Percentiles rank a stretch among this genome's conserved stretches.
Conservation (phyloP, 2,329 filamentous ascomycete species). For the Colletotrichum liriopes region DNA sequence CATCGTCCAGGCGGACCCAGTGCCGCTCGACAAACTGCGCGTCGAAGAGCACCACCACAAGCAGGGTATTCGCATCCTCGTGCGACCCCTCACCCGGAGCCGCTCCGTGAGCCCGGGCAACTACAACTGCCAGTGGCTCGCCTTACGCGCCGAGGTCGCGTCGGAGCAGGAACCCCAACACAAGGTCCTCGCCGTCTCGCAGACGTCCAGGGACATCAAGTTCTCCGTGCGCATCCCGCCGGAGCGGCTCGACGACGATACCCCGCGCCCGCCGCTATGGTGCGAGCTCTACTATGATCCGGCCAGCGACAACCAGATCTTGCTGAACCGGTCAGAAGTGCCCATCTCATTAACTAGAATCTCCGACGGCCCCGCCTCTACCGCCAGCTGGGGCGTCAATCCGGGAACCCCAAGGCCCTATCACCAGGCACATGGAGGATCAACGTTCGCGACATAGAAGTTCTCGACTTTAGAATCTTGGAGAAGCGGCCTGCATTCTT, state of each 20-base stretch:
- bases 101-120: constrained; percentile 71
- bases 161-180: constrained; percentile 66
- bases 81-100: constrained; percentile 68
- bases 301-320: constrained; percentile 70
- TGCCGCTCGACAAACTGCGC: constrained; percentile 69
- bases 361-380: constrained; percentile 55
- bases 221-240: constrained; percentile 71
- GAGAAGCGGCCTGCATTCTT: constrained; percentile 66
- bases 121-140: constrained; percentile 69
- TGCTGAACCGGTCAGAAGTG: constrained; percentile 69
- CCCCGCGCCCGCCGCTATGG: constrained; percentile 66
- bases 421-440: constrained; percentile 72
- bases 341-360: constrained; percentile 66
- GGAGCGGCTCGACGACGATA: constrained; percentile 59
- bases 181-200: constrained; percentile 72
- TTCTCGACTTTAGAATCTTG: constrained; percentile 72
- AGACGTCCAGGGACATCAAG: constrained; percentile 73
- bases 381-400: constrained; percentile 57
- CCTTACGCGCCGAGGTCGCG: constrained; percentile 68
- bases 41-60: constrained; percentile 68
- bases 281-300: constrained; percentile 75
- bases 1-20: constrained; percentile 57
- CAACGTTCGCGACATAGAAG: constrained; percentile 62
- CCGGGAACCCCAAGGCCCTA: constrained; percentile 62
- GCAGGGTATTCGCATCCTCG: constrained; percentile 71